Evolutionary conservation across 305 asterid species (phyloP), one percentile per base, ranked within the genome.

Genomic region (Withania somnifera): DNA sequence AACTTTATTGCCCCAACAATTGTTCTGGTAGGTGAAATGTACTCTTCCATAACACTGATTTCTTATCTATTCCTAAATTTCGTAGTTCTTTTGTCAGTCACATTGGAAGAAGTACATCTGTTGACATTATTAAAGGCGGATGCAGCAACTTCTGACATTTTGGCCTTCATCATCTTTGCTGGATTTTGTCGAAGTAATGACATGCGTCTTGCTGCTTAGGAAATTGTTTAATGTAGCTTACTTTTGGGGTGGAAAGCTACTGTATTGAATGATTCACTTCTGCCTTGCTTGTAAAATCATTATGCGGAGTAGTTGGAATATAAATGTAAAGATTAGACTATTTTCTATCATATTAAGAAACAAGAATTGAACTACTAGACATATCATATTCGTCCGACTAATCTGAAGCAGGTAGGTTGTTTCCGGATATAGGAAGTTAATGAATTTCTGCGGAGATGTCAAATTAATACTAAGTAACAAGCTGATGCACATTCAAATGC

Each of bases 11-110:
- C 86, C 17, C 83, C 82, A 11, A n/a, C 88, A 79, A 11, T 68
- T 83, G 81, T 85, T 85, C 38, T 63, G 85, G 87, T 90, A 87
- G 82, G 28, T 42, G 30, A 15, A 75, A 15, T 45, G 9, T 47
- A 1, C 24, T 14, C 22, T 24, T 73, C 24, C 60, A 73, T 50
- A 73, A 0, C 38, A 5, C 2, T n/a, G 53, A 11, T 6, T 13
- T 10, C 6, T 58, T 36, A 11, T 19, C 1, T 78, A 1, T 36
- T 51, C 38, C 11, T 14, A 11, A 60, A 22, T 79, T 60, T 22
- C 20, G 34, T 28, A 26, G 42, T 61, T 80, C 76, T 76, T 32
- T 30, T 60, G 32, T 60, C 82, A 77, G 84, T 64, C 67, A 24
- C 50, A 19, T 50, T 9, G 79, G 87, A 71, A 77, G 79, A 58